Evolutionary conservation across 805 yeast species (phyloP).

Genomic region (Kluyveromyces dobzhanskii): DNA sequence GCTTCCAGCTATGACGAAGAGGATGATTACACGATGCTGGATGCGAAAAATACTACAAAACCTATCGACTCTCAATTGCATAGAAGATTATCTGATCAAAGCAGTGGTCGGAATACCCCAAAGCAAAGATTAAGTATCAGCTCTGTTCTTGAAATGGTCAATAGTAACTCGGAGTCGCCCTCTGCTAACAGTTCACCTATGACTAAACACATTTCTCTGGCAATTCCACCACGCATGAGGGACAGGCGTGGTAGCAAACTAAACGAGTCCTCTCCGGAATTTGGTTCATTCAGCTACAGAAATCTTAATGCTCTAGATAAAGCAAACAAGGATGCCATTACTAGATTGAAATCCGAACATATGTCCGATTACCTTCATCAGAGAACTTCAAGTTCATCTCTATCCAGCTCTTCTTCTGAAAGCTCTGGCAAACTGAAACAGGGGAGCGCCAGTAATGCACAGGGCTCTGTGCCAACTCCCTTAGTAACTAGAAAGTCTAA

Average conservation of each 20-base stretch:
- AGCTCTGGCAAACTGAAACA: constrained; percentile 9
- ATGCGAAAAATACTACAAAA: neutral
- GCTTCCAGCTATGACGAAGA: constrained; percentile 10
- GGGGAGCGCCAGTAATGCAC: neutral
- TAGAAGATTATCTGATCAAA: constrained; percentile 8
- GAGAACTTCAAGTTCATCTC: constrained; percentile 27
- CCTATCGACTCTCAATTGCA: neutral
- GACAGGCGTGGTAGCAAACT: constrained; percentile 69
- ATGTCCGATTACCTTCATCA: constrained; percentile 30
- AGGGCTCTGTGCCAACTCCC: neutral
- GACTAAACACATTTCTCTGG: constrained; percentile 35
- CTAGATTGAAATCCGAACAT: constrained; percentile 78
- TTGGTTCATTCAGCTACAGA: constrained; percentile 88
- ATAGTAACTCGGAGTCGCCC: constrained; percentile 12
- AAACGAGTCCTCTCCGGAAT: constrained; percentile 57
- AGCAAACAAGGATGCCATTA: constrained; percentile 89
- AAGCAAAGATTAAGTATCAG: constrained; percentile 22
- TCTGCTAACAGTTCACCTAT: constrained; percentile 31
- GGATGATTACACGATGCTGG: constrained; percentile 1
- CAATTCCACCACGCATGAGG: constrained; percentile 47
- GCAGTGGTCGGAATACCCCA: constrained; percentile 13
- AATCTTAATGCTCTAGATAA: constrained; percentile 84
- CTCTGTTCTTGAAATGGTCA: constrained; percentile 23
- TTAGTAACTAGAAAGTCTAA: constrained; percentile 15
- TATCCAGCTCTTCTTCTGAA: constrained; percentile 32